Evolutionary conservation across 805 yeast genomes (phyloP), one percentile per base, ranked within the genome.

Genomic region (Myxozyma geophila): DNA sequence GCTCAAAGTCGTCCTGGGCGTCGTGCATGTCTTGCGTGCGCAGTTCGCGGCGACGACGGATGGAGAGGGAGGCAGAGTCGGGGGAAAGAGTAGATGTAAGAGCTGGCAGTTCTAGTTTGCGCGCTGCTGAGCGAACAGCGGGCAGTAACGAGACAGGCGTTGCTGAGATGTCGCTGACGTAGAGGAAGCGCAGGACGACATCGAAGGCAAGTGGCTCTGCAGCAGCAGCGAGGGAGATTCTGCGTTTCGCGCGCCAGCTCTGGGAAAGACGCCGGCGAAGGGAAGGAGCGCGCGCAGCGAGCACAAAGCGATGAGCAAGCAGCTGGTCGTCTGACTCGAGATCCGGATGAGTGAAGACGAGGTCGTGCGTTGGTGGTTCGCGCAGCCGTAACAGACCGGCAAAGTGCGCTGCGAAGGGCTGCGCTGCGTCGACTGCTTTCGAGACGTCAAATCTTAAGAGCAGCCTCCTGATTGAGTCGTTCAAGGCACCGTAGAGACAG

Each of bases 401-500:
- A 21, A 89, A 75, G 73, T 87, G 91, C 1, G 87, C 80, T 1
- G 90, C 89, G 77, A 88, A 89, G 1, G 95, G 93, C 71, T 87
- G 89, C 13, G 80, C 78, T 13, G 80, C 74, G 73, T 89, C 92
- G 15, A 86, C 87, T 0, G 86, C 84, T 70, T 87, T 89, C 6
- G 89, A 83, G 50, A 88, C 82, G 72, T 88, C 92, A 71, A 72
- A 86, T 47, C 83, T 79, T 19, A 86, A 71, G 57, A 89, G 74
- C 21, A 87, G 73, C 47, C 82, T 81, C 52, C 92, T 75, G 35
- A 89, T 89, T 3, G 78, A 73, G 71, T 88, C 91, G 17, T 82
- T 89, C 60, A 89, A 75, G 0, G 96, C 95, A 1, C 92, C 95
- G 71, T 89, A 88, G 1, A 89, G 80, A 68, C 93, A 88, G 50